Percentiles rank a stretch among this genome's conserved stretches.
These are phyloP conservation scores for Xylaria telfairii DNA, from an alignment of 495 filamentous ascomycete species.

Conservation along the genomic window DNA sequence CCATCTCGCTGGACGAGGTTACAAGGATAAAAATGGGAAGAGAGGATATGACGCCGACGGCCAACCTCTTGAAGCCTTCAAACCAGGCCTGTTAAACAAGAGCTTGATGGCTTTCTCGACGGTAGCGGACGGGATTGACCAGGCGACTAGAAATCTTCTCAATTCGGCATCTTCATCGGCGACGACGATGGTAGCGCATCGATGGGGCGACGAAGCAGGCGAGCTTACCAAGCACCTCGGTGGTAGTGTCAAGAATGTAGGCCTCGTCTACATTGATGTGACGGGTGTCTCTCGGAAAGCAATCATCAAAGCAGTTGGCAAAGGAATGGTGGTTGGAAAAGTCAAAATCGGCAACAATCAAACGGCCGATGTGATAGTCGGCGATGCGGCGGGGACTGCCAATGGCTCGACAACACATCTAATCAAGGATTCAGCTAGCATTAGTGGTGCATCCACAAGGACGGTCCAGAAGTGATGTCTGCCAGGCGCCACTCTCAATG, in stretches of 20 bases:
- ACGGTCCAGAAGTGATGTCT: slow-evolving; percentile 26
- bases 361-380: slow-evolving; percentile 77
- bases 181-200: slow-evolving; percentile 80
- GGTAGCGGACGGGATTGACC: slow-evolving; percentile 89
- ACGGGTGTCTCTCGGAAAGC: slow-evolving; percentile 87
- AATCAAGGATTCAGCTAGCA: slow-evolving; percentile 30
- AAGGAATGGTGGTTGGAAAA: slow-evolving; percentile 96
- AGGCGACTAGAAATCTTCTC: slow-evolving; percentile 78
- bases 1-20: slow-evolving; percentile 66
- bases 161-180: slow-evolving; percentile 75
- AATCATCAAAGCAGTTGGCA: slow-evolving; percentile 89
- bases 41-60: slow-evolving; percentile 69
- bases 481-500: neutral
- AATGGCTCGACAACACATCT: slow-evolving; percentile 20
- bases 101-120: slow-evolving; percentile 96
- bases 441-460: slow-evolving; percentile 24
- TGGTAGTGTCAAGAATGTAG: slow-evolving; percentile 91
- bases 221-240: slow-evolving; percentile 73
- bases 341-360: slow-evolving; percentile 71
- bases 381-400: slow-evolving; percentile 70
- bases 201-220: slow-evolving; percentile 84
- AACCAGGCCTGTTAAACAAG: slow-evolving; percentile 93
- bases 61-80: slow-evolving; percentile 68
- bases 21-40: slow-evolving; percentile 53
- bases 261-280: slow-evolving; percentile 96